These are phyloP conservation scores for Parmelia sp. DNA, from an alignment of 495 filamentous ascomycete genomes.

Conservation along the genomic window DNA sequence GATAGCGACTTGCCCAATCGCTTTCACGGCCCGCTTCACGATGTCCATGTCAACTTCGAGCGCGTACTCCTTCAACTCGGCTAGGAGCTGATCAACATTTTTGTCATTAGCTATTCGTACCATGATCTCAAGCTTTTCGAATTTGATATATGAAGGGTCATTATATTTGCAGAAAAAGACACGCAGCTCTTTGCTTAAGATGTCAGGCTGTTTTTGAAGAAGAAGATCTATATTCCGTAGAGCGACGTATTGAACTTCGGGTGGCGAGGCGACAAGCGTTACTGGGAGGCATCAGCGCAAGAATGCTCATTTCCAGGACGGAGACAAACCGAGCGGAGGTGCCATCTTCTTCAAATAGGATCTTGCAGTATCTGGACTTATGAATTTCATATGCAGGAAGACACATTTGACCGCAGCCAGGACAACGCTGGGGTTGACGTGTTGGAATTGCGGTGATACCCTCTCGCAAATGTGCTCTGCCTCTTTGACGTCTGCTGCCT, in stretches of 20 bases:
- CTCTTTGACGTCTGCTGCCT: constrained; percentile 80
- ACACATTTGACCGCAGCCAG: constrained; percentile 95
- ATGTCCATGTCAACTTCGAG: constrained; percentile 99
- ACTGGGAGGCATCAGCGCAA: constrained; percentile 46
- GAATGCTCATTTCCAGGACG: constrained; percentile 23
- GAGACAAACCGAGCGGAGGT: constrained; percentile 70
- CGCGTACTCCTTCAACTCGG: constrained; percentile 94
- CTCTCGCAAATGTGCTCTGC: constrained; percentile 98
- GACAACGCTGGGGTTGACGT: constrained; percentile 95
- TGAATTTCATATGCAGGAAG: constrained; percentile 88
- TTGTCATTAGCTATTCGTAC: constrained; percentile 97
- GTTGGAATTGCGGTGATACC: constrained; percentile 94
- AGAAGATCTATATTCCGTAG: constrained; percentile 92
- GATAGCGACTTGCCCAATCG: constrained; percentile 95
- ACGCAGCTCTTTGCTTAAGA: constrained; percentile 91
- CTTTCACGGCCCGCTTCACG: constrained; percentile 84
- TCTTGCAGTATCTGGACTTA: constrained; percentile 67
- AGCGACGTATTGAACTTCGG: constrained; percentile 97
- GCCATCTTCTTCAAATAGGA: constrained; percentile 98
- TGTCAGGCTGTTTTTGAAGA: constrained; percentile 90
- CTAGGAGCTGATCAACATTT: constrained; percentile 90
- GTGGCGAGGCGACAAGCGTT: constrained; percentile 88
- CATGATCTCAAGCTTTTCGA: constrained; percentile 98
- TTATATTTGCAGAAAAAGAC: constrained; percentile 99
- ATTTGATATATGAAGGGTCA: constrained; percentile 94